A percentile compares a stretch with the other conserved stretches of the same genome.
These are phyloP conservation scores for Cantharellus anzutake DNA, from an alignment of 768 basidiomycete species.

Conservation along the genomic window DNA sequence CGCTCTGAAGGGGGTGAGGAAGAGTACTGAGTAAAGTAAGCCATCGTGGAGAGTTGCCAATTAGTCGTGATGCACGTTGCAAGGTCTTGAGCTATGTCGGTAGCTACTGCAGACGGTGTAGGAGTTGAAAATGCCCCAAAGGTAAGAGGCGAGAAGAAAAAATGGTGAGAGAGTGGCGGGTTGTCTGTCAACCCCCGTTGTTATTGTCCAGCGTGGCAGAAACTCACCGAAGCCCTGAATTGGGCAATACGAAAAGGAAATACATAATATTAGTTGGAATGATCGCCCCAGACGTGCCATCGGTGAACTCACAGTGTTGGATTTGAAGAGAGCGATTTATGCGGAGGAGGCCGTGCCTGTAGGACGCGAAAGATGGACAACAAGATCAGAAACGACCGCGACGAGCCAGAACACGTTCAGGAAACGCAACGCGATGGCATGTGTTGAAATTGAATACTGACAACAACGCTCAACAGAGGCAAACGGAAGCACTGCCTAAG, in stretches of 20 bases:
- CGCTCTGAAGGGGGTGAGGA: background rate
- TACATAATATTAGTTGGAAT: background rate
- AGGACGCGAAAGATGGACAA: background rate
- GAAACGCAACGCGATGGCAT: background rate
- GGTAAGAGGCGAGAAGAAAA: too few relatives aligned
- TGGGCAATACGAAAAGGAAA: background rate
- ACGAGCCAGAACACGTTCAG: background rate
- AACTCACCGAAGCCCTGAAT: background rate
- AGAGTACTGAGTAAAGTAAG: background rate
- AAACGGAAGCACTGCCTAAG: background rate
- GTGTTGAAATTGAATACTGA: background rate
- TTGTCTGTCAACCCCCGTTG: too few relatives aligned
- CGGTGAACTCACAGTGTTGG: background rate
- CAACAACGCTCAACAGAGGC: background rate
- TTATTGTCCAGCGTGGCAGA: background rate
- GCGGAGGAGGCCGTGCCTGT: background rate
- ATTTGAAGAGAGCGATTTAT: background rate
- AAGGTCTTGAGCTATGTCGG: background rate
- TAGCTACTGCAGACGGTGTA: background rate
- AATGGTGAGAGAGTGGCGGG: too few relatives aligned
- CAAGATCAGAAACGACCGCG: background rate
- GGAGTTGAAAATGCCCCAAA: background rate
- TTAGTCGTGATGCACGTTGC: background rate
- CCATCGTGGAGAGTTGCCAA: background rate
- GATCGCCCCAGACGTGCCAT: background rate